Percentiles rank a stretch among this genome's conserved stretches.
Evolutionary conservation across 1,284 basidiomycete species (phyloP).

Genomic region (Polyporus tsugae): DNA sequence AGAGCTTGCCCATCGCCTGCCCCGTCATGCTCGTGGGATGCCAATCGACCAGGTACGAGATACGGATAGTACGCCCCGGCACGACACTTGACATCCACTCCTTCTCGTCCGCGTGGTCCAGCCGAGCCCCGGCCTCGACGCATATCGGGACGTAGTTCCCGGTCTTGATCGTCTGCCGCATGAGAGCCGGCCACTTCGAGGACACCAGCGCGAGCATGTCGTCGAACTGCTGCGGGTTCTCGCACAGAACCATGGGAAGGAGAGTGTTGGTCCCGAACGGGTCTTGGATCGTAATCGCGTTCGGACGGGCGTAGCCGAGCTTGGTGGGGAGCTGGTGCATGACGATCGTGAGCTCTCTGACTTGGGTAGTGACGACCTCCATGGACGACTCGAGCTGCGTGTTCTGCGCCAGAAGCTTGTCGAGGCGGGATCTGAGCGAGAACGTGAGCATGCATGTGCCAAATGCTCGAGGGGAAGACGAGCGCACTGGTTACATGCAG

Average conservation of each 20-base stretch:
- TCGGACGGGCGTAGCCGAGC: conserved; percentile 9
- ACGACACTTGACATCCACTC: conserved; percentile 1
- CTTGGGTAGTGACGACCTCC: background rate
- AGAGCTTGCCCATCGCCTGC: background rate
- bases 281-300: conserved; percentile 11
- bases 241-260: conserved; percentile 10
- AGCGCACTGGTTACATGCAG: background rate
- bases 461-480: background rate
- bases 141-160: background rate
- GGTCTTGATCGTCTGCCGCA: background rate
- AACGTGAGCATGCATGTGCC: background rate
- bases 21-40: background rate
- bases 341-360: background rate
- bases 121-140: background rate
- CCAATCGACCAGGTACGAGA: background rate
- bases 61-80: background rate
- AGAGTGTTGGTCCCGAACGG: conserved; percentile 11
- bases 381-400: background rate
- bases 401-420: background rate
- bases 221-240: background rate
- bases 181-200: background rate
- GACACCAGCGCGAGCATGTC: background rate
- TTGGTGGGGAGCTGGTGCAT: conserved; percentile 13
- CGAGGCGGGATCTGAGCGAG: background rate
- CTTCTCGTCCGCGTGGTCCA: background rate